Evolutionary conservation across 768 basidiomycete species (phyloP).

Genomic region (Kwoniella dendrophila): DNA sequence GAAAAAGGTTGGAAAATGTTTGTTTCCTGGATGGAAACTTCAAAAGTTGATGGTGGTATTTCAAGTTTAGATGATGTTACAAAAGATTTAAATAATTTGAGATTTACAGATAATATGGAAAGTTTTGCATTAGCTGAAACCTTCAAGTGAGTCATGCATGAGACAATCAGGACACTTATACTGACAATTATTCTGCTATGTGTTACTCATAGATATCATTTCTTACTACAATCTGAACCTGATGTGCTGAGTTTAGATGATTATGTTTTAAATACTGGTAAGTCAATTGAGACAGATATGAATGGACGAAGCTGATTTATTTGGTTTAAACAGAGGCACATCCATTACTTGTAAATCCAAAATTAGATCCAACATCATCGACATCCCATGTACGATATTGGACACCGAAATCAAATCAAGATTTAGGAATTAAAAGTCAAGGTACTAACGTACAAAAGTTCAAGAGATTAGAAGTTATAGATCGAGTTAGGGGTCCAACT

Average conservation of each 20-base stretch:
- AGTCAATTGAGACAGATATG: no score
- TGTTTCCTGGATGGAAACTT: conserved; percentile 49
- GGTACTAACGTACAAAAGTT: conserved; percentile 52
- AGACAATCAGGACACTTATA: no score
- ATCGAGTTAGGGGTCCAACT: background rate
- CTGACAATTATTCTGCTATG: no score
- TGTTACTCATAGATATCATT: conserved; percentile 51
- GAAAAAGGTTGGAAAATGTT: conserved; percentile 60
- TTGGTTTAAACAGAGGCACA: conserved; percentile 49
- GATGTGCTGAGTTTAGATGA: conserved; percentile 54
- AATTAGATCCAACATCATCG: conserved; percentile 23
- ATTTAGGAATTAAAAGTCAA: conserved; percentile 43
- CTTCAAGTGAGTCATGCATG: conserved; percentile 55
- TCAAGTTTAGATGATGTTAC: conserved; percentile 55
- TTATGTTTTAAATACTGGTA: conserved; percentile 56
- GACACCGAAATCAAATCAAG: conserved; percentile 21
- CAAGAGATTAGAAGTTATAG: conserved; percentile 25
- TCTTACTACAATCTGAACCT: conserved; percentile 53
- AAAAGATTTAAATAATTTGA: conserved; percentile 1
- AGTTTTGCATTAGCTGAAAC: conserved; percentile 57
- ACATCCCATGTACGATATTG: conserved; percentile 33
- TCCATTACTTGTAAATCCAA: conserved; percentile 47
- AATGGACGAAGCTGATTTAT: no score
- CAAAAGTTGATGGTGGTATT: conserved; percentile 52
- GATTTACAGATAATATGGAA: conserved; percentile 51